Conservation (phyloP, 495 filamentous ascomycete genomes). For the Penicillium malachiteum region DNA sequence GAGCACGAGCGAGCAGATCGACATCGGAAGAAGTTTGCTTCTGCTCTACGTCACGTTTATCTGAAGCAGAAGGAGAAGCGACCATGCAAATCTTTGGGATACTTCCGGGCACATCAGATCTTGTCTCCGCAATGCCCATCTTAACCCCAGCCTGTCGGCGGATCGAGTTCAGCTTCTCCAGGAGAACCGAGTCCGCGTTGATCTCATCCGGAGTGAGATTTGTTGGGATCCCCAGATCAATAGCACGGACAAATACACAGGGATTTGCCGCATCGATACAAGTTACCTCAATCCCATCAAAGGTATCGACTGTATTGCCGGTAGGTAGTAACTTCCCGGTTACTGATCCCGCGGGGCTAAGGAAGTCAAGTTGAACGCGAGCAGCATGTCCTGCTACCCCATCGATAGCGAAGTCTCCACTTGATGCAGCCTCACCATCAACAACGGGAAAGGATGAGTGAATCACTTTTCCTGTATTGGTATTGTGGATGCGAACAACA, state of each 20-base stretch:
- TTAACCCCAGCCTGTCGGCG: conserved; percentile 55
- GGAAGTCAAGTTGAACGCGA: conserved; percentile 59
- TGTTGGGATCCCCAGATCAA: conserved; percentile 48
- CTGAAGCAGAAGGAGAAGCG: conserved; percentile 17
- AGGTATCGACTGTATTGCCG: conserved; percentile 51
- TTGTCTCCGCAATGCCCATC: conserved; percentile 58
- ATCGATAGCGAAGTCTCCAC: conserved; percentile 62
- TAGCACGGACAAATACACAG: conserved; percentile 59
- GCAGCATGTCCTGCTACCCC: conserved; percentile 62
- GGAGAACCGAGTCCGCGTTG: conserved; percentile 43
- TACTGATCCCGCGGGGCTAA: conserved; percentile 65
- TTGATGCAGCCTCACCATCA: conserved; percentile 46
- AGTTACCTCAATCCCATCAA: conserved; percentile 53
- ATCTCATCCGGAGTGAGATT: conserved; percentile 55
- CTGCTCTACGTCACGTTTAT: conserved; percentile 13
- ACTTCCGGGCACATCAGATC: conserved; percentile 50
- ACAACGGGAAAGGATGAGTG: conserved; percentile 48
- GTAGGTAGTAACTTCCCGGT: conserved; percentile 68
- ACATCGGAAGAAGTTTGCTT: conserved; percentile 24
- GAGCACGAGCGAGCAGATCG: conserved; percentile 48
- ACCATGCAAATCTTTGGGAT: conserved; percentile 69
- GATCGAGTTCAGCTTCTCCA: conserved; percentile 58
- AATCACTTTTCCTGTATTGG: conserved; percentile 54
- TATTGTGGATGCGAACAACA: conserved; percentile 51
- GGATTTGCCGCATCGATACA: conserved; percentile 69